These are phyloP conservation scores for Saitozyma sp. DNA, from an alignment of 768 basidiomycete genomes.

Conservation along the genomic window DNA sequence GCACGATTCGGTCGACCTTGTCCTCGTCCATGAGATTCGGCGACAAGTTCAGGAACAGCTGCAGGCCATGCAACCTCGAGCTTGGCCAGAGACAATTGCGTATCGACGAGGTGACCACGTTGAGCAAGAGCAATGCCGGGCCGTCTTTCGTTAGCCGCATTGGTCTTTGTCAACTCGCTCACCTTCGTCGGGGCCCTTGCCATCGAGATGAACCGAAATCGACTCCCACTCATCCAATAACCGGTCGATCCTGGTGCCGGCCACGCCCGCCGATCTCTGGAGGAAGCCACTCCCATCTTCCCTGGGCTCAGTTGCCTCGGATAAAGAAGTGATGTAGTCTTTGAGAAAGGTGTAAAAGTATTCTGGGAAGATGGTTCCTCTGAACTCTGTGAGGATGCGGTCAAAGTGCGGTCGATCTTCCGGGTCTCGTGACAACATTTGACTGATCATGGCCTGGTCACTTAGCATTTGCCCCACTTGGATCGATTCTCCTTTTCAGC, in stretches of 20 bases:
- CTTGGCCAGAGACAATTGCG: slow-evolving; percentile 82
- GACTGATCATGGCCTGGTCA: slow-evolving; percentile 74
- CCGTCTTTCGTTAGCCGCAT: slow-evolving; percentile 64
- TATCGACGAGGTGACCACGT: slow-evolving; percentile 82
- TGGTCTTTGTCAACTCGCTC: neutral
- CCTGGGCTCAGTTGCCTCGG: slow-evolving; percentile 32
- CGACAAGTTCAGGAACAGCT: slow-evolving; percentile 78
- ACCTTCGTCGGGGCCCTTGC: slow-evolving; percentile 25
- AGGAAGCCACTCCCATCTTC: slow-evolving; percentile 45
- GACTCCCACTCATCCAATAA: slow-evolving; percentile 77
- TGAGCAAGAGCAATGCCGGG: slow-evolving; percentile 81
- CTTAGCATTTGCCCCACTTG: neutral
- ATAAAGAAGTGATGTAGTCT: slow-evolving; percentile 73
- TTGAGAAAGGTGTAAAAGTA: slow-evolving; percentile 93
- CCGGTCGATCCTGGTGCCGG: slow-evolving; percentile 66
- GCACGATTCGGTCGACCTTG: slow-evolving; percentile 87
- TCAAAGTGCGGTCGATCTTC: slow-evolving; percentile 76
- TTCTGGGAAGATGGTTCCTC: slow-evolving; percentile 82
- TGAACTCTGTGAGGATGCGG: slow-evolving; percentile 68
- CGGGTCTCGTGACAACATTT: slow-evolving; percentile 86
- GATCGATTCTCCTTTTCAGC: slow-evolving; percentile 43
- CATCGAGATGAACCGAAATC: slow-evolving; percentile 31
- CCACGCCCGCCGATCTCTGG: slow-evolving; percentile 24
- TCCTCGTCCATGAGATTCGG: slow-evolving; percentile 89
- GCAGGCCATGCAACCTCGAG: slow-evolving; percentile 79